Percentiles rank a stretch among this genome's conserved stretches.
These are phyloP conservation scores for Sclerotinia borealis DNA, from an alignment of 2,329 filamentous ascomycete genomes.

Conservation along the genomic window DNA sequence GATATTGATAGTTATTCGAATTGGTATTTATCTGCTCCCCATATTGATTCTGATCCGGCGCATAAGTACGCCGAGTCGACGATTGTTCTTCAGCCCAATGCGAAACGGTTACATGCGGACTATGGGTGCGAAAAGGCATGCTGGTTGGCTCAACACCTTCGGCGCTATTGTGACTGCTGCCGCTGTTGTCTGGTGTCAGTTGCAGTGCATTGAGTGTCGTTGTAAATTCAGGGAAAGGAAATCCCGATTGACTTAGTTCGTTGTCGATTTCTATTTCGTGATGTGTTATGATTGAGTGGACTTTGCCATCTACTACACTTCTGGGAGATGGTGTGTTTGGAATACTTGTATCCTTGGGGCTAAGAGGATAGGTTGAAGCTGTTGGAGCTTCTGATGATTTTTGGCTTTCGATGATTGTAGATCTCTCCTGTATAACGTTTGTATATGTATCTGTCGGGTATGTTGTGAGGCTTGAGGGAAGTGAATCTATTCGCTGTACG, in stretches of 20 bases:
- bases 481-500: slow-evolving; percentile 24
- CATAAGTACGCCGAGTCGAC: slow-evolving; percentile 12
- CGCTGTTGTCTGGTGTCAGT: slow-evolving; percentile 31
- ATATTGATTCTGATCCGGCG: slow-evolving; percentile 13
- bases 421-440: slow-evolving; percentile 17
- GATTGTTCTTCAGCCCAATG: slow-evolving; percentile 22
- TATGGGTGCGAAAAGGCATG: slow-evolving; percentile 21
- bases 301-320: slow-evolving; percentile 19
- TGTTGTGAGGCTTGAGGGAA: slow-evolving; percentile 13
- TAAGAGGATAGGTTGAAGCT: slow-evolving; percentile 26
- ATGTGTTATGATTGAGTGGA: slow-evolving; percentile 18
- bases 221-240: slow-evolving; percentile 13
- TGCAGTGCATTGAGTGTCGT: slow-evolving; percentile 19
- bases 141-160: slow-evolving; percentile 26
- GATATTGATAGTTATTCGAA: slow-evolving; percentile 15
- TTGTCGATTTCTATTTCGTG: slow-evolving; percentile 23
- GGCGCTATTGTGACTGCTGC: slow-evolving; percentile 31
- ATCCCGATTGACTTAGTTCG: slow-evolving; percentile 19
- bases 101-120: slow-evolving; percentile 24
- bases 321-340: slow-evolving; percentile 26
- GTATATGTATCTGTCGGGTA: slow-evolving; percentile 19
- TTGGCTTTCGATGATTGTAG: slow-evolving; percentile 16
- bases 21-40: neutral
- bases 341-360: slow-evolving; percentile 26
- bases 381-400: slow-evolving; percentile 17